Conservation (phyloP, 2,329 filamentous ascomycete species). For the Pyrenophora teres region DNA sequence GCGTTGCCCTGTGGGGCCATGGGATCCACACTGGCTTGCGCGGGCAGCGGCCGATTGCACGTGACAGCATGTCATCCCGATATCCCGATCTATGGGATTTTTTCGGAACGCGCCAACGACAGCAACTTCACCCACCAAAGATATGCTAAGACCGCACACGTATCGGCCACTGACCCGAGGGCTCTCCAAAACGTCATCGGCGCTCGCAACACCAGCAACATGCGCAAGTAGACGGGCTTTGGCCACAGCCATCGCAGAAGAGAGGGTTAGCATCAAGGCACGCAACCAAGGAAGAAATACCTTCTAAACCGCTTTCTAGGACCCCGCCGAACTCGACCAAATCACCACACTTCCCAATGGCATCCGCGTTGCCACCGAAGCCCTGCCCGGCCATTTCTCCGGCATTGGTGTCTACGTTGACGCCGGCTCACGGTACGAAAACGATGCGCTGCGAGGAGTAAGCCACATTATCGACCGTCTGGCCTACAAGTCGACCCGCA, state of each 20-base stretch:
- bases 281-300: conserved; percentile 5
- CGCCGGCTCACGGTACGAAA: conserved; percentile 93
- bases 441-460: conserved; percentile 79
- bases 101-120: conserved; percentile 11
- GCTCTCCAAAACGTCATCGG: conserved; percentile 26
- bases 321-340: conserved; percentile 83
- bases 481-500: conserved; percentile 86
- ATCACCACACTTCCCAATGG: conserved; percentile 92
- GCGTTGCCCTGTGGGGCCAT: conserved; percentile 7
- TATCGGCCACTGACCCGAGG: conserved; percentile 37
- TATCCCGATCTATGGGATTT: conserved; percentile 13
- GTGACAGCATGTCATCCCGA: conserved; percentile 15
- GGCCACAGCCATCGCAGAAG: conserved; percentile 41
- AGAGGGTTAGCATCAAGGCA: conserved; percentile 35
- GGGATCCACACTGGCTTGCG: conserved; percentile 5
- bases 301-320: conserved; percentile 53
- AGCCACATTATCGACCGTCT: conserved; percentile 96
- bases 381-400: conserved; percentile 90
- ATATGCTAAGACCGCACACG: conserved; percentile 41
- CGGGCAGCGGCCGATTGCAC: neutral
- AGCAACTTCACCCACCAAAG: conserved; percentile 10
- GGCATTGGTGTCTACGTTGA: conserved; percentile 96
- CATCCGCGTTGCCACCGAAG: conserved; percentile 91
- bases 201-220: conserved; percentile 22
- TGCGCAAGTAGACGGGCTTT: conserved; percentile 33